Base-by-base conservation (phyloP, 345 rosid genomes). In the Eucalyptus cladocalyx region DNA sequence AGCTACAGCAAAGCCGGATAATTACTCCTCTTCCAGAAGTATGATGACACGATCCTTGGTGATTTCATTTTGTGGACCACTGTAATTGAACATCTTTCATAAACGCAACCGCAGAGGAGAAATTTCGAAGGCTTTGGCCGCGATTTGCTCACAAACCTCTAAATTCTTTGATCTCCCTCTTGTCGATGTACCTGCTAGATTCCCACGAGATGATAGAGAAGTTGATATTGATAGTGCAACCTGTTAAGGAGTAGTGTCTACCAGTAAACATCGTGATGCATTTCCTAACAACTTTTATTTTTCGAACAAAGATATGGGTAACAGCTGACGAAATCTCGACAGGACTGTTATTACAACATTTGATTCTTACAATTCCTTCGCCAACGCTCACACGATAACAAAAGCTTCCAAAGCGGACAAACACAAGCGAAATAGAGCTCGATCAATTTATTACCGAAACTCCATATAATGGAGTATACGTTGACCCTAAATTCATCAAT, bases 171-270 rank as follows among this genome's bases (percentile, higher is more conserved):
- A 81, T 90, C 91, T 96, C 97, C 89, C 89, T 92, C 93, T 95
- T 97, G 93, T 97, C 96, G 67, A 94, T 91, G 87, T 92, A 94
- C 90, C 92, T 93, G 60, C 92, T 92, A 3, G 98, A 93, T 85
- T 95, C 98, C 96, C 96, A 94, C 54, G 94, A 72, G 91, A 95
- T 95, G 12, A 93, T 93, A 34, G 94, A 97, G 65, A 95, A 88
- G 91, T 97, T 95, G 54, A 87, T 96, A 96, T 88, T 96, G 94
- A 89, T 94, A 96, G 91, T 96, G 97, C 92, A 97, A 91, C 83
- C 43, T 72, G 43, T 18, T 5, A 34, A 72, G 26, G 8, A 9
- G 6, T 19, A 37, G 28, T 72, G 28, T 37, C 81, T 37, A 10
- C 40, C 6, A 2, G 45, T 72, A 37, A 37, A 72, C 81, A 19